Base-by-base conservation (phyloP, 2,329 filamentous ascomycete genomes). In the Pyricularia sp. region DNA sequence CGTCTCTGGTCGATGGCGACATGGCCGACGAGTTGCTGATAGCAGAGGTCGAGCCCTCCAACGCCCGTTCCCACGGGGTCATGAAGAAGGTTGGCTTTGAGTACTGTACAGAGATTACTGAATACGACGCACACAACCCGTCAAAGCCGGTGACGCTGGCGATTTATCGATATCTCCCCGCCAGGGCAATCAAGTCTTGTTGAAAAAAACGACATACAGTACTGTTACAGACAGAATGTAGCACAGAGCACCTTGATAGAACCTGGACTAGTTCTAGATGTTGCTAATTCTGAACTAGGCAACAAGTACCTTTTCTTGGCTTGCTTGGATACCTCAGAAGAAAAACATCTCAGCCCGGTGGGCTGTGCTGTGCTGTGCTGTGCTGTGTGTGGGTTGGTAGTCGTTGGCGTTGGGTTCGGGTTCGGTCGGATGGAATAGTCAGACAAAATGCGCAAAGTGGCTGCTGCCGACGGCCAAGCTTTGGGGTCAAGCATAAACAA, bases 21-120 rank as follows among this genome's bases (percentile, higher is more conserved):
- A 75, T 71, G 63, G 77, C 79, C 30, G 75, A 75, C 31, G 83
- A 85, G 75, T 72, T 77, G 65, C 70, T 87, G 63, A 73, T 78
- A 23, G 85, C 84, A 1, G 75, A 85, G 7, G 84, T 85, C 11
- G 80, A 84, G 55, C 75, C 75, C 0, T 74, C 75, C 14, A 89
- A 91, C 72, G 69, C 70, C 9, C 79, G 78, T 3, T 91, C 88
- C 72, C 82, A 83, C 69, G 80, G 80, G 3, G 84, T 92, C 9
- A 72, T 91, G 68, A 73, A 75, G 65, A 90, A 89, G 74, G 77
- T 74, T 17, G 87, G 88, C 0, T 88, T 90, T 71, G 77, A 78
- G 72, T 73, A 81, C 55, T 80, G 81, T 63, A 81, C 81, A 72
- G 76, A 72, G 30, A 84, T 79, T 77, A 71, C 73, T 42, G 78